A percentile compares a stretch with the other conserved stretches of the same genome.
Conservation (phyloP, 352 stramenopile genomes). For the Globisporangium ultimum region DNA sequence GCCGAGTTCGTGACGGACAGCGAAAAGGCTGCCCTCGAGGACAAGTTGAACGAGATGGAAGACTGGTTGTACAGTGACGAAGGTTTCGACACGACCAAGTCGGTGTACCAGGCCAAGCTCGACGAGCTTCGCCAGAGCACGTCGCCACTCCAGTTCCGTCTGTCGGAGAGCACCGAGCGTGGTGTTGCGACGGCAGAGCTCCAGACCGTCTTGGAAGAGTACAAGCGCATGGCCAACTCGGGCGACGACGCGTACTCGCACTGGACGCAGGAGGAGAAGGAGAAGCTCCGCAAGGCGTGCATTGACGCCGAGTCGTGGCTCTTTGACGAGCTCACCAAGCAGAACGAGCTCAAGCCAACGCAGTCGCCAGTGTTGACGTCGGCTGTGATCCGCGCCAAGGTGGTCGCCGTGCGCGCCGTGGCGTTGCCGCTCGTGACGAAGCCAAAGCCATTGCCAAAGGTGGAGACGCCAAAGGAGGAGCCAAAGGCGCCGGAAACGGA, state of each 20-base stretch:
- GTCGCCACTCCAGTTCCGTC: slow-evolving; percentile 91
- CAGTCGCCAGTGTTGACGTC: slow-evolving; percentile 92
- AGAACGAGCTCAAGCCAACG: slow-evolving; percentile 83
- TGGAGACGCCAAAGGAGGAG: slow-evolving; percentile 52
- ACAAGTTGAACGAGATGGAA: slow-evolving; percentile 90
- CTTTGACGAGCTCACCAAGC: slow-evolving; percentile 95
- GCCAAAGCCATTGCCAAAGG: slow-evolving; percentile 89
- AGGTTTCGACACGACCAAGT: slow-evolving; percentile 98
- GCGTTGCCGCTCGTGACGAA: slow-evolving; percentile 96
- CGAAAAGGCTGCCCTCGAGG: slow-evolving; percentile 87
- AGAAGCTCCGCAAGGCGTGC: slow-evolving; percentile 89
- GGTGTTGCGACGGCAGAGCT: slow-evolving; percentile 88
- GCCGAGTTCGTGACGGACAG: slow-evolving; percentile 85
- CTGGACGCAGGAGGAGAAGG: slow-evolving; percentile 94
- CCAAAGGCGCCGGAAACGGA: slow-evolving; percentile 28
- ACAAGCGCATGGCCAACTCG: slow-evolving; percentile 94
- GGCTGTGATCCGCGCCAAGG: slow-evolving; percentile 86
- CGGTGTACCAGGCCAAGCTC: slow-evolving; percentile 95
- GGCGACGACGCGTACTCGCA: slow-evolving; percentile 93
- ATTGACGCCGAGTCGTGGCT: slow-evolving; percentile 93
- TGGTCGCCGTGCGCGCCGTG: slow-evolving; percentile 85
- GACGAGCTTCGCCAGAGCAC: slow-evolving; percentile 92
- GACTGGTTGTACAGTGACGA: slow-evolving; percentile 99
- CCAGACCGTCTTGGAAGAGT: slow-evolving; percentile 92
- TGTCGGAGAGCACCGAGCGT: slow-evolving; percentile 89